Evolutionary conservation across 2,329 filamentous ascomycete species (phyloP).

Genomic region (Microcyclosporella mali): DNA sequence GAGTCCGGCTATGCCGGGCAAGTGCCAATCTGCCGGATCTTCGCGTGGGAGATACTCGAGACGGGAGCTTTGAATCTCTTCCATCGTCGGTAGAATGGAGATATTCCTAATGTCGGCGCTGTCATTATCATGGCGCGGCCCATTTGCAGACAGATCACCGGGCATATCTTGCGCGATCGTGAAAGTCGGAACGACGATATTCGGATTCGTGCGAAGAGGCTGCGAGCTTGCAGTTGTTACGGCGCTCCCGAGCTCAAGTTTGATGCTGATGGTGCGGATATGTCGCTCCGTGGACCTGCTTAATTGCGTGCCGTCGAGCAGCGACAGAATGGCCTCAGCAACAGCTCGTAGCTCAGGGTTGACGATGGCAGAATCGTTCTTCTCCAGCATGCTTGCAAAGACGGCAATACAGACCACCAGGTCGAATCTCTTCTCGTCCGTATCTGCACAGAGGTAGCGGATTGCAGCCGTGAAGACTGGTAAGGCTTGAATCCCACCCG

Average conservation of each 20-base stretch:
- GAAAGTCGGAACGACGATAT: slow-evolving; percentile 6
- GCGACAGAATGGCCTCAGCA: slow-evolving; percentile 6
- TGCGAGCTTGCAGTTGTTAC: background rate
- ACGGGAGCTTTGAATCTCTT: slow-evolving; percentile 42
- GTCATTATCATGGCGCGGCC: slow-evolving; percentile 71
- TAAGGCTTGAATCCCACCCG: slow-evolving; percentile 3
- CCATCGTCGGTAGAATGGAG: slow-evolving; percentile 58
- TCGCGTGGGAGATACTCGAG: slow-evolving; percentile 12
- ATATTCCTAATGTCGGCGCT: slow-evolving; percentile 55
- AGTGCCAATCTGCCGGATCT: slow-evolving; percentile 38
- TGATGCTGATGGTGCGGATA: slow-evolving; percentile 6
- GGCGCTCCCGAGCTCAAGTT: slow-evolving; percentile 4
- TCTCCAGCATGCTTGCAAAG: slow-evolving; percentile 6
- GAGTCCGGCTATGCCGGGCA: slow-evolving; percentile 41
- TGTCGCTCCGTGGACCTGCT: slow-evolving; percentile 5
- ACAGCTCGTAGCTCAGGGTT: slow-evolving; percentile 4
- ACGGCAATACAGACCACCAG: slow-evolving; percentile 5
- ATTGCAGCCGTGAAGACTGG: slow-evolving; percentile 3
- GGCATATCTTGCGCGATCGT: slow-evolving; percentile 22
- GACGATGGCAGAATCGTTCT: slow-evolving; percentile 6
- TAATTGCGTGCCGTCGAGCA: background rate
- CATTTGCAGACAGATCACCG: slow-evolving; percentile 33
- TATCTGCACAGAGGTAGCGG: background rate
- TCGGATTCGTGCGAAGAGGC: background rate
- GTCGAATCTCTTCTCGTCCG: background rate